Conservation (phyloP, 2,329 filamentous ascomycete genomes). For the Decorospora gaudefroyi region DNA sequence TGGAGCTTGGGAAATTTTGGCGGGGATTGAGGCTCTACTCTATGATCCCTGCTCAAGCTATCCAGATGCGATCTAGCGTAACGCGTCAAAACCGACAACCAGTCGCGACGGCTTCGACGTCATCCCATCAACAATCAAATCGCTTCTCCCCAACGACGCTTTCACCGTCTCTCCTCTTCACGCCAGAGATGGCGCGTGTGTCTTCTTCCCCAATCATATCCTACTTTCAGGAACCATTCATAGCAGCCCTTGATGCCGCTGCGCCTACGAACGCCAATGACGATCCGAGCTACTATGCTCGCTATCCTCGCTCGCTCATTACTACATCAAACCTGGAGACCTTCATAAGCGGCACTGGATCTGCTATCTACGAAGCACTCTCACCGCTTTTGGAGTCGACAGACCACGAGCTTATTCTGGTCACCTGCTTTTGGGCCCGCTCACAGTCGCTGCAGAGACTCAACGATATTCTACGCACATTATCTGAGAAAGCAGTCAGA, state of each 20-base stretch:
- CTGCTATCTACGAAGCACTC: constrained; percentile 53
- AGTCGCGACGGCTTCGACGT: constrained; percentile 28
- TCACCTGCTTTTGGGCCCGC: constrained; percentile 81
- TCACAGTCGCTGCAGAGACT: constrained; percentile 66
- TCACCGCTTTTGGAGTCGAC: constrained; percentile 66
- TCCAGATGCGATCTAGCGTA: constrained; percentile 16
- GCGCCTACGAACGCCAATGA: constrained; percentile 30
- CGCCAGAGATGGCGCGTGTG: constrained; percentile 10
- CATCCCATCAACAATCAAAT: constrained; percentile 24
- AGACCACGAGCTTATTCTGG: constrained; percentile 69
- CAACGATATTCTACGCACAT: constrained; percentile 59
- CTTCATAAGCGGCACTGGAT: constrained; percentile 53
- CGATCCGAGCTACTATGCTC: constrained; percentile 50
- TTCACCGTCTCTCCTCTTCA: background rate
- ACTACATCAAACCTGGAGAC: constrained; percentile 43
- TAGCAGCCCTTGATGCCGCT: constrained; percentile 34
- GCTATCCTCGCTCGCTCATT: constrained; percentile 41
- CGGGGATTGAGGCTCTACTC: constrained; percentile 24
- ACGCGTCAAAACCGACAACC: constrained; percentile 10
- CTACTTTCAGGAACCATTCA: constrained; percentile 34
- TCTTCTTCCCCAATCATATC: constrained; percentile 6
- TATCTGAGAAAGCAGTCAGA: constrained; percentile 58
- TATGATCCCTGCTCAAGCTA: constrained; percentile 19
- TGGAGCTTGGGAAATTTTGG: constrained; percentile 39
- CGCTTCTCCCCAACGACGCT: background rate